Base-by-base conservation (phyloP, 2,329 filamentous ascomycete species). In the Diaporthe citri region DNA sequence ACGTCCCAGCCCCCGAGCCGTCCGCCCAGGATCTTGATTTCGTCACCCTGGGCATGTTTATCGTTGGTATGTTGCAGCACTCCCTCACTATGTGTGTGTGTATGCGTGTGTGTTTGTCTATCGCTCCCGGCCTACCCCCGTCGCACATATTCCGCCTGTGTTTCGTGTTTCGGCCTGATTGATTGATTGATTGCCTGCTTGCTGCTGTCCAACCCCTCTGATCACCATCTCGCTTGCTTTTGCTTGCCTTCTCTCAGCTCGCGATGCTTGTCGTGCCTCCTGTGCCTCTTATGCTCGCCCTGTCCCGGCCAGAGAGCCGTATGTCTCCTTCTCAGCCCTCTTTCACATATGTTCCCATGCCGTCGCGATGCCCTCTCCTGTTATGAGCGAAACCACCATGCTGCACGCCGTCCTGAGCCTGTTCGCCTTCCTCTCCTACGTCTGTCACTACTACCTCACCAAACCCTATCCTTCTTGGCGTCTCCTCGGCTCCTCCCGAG, bases 11-110 rank as follows among this genome's bases (percentile, higher is more conserved):
- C 39, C 59, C 59, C 59, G 59, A 31, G 9, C 20, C 60, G 41
- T 28, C 60, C 51, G 77, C 79, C 25, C 85, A 86, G 76, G 83
- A 84, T 64, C 87, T 93, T 71, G 92, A 94, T 77, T 93, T 94
- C 82, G 90, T 92, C 75, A 93, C 92, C 0, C 80, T 94, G 79
- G 93, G 92, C 79, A 94, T 94, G 92, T 92, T 94, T 79, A 94
- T 94, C 69, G 91, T 94, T 76, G 92, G 91, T 93, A 84, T 52
- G 73, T 62, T 39, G 36, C 36, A 39, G 12, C 15, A 28, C n/a
- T 55, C n/a, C 13, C 51, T 55, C 10, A 15, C 12, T 28, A 28
- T 28, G 4, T 55, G 51, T 55, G 51, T 55, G 22, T 52, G n/a
- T n/a, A 22, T 52, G 51, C 43, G 12, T 41, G 22, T 67, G 22